Conservation (phyloP, 306 rosid genomes). For the Prunus armeniaca region DNA sequence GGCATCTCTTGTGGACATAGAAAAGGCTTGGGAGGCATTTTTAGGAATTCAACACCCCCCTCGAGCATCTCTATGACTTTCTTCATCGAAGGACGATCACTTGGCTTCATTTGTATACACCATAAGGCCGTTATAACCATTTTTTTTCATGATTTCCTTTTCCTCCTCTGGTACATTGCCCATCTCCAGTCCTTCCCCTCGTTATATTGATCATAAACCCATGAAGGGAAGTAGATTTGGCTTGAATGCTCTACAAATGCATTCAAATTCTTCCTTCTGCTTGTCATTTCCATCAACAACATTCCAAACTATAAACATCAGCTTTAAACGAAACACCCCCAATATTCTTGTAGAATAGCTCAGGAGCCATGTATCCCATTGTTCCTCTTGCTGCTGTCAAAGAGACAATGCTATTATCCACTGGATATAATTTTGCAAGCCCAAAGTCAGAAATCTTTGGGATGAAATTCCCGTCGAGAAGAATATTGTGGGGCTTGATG, state of each 20-base stretch:
- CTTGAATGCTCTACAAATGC: not conserved
- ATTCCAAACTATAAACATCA: conserved; percentile 4
- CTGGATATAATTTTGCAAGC: not conserved
- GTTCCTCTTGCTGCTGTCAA: not conserved
- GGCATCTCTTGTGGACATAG: not conserved
- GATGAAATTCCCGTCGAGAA: no score
- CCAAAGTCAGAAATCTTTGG: conserved; percentile 9
- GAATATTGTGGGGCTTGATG: no score
- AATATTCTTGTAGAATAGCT: not conserved
- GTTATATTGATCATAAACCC: not conserved
- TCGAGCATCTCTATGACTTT: conserved; percentile 9
- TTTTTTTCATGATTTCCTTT: no score
- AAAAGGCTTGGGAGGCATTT: conserved; percentile 5
- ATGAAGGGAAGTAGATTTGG: not conserved
- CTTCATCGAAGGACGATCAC: conserved; percentile 7
- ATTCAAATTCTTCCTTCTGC: not conserved
- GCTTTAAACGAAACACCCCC: not conserved
- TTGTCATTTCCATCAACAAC: conserved; percentile 3
- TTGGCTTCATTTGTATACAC: conserved; percentile 14
- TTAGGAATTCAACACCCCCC: not conserved
- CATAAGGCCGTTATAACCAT: conserved; percentile 3
- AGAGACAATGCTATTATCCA: not conserved
- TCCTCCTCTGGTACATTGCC: not conserved
- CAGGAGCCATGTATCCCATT: not conserved
- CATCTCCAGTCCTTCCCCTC: not conserved